Evolutionary conservation across 2,329 filamentous ascomycete genomes (phyloP).

Genomic region (Aspergillus phoenicis): DNA sequence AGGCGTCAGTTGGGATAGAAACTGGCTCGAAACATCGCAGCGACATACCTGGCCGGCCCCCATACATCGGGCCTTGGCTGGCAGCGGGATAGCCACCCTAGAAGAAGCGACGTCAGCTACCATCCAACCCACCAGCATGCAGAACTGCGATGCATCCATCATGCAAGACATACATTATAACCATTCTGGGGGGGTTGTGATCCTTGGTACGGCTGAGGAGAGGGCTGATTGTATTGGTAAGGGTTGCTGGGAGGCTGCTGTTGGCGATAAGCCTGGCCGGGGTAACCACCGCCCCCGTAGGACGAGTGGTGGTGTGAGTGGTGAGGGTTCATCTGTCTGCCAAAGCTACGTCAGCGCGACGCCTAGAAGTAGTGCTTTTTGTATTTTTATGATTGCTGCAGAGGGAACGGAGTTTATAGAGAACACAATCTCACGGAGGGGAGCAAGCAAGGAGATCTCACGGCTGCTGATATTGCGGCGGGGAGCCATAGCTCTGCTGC

Average conservation of each 20-base stretch:
- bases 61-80: constrained; percentile 34
- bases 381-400: neutral
- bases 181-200: constrained; percentile 34
- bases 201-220: constrained; percentile 38
- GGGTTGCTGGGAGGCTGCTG: constrained; percentile 45
- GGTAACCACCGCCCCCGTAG: constrained; percentile 40
- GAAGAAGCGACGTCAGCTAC: constrained; percentile 19
- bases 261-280: constrained; percentile 39
- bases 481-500: constrained; percentile 41
- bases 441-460: constrained; percentile 32
- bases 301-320: constrained; percentile 28
- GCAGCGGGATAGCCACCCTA: constrained; percentile 5
- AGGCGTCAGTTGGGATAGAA: constrained; percentile 8
- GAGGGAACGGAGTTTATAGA: neutral
- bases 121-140: neutral
- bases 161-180: constrained; percentile 39
- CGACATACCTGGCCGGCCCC: constrained; percentile 42
- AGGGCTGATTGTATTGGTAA: constrained; percentile 51
- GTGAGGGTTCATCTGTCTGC: constrained; percentile 32
- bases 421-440: constrained; percentile 3
- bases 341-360: neutral
- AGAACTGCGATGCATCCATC: constrained; percentile 9
- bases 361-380: neutral
- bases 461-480: constrained; percentile 40
- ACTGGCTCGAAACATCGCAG: neutral